Base-by-base conservation (phyloP, 805 yeast genomes). In the Metschnikowia peoriensis region DNA sequence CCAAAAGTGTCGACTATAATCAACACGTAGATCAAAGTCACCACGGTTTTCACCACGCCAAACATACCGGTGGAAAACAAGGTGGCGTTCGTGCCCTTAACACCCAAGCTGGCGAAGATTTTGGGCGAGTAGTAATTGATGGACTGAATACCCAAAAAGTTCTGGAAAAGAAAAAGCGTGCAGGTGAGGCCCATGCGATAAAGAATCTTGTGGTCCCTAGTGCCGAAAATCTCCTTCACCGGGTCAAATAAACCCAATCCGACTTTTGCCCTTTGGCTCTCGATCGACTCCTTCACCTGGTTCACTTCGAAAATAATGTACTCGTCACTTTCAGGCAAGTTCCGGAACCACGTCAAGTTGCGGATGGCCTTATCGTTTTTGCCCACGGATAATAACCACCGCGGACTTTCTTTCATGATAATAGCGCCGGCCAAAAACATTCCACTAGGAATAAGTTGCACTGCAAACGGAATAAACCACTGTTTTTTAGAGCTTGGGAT, bases 401-500 rank as follows among this genome's bases (percentile, higher is more conserved):
- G 48, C 10, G 74, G 75, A 11, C 70, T 64, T 52, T 71, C 76
- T 46, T 59, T 63, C 71, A 70, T 69, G 47, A 67, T 47, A 7
- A 69, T 29, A 28, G 67, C 60, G 4, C 75, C 75, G 12, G 64
- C 46, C 44, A 71, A 59, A 47, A 70, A 71, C 58, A 71, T 49
- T 2, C 68, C 75, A 47, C 70, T 62, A 15, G 75, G 75, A 44
- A 71, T 69, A 22, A 71, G 57, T 58, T 71, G 76, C 22, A 71
- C 57, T 3, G 75, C 76, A 60, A 71, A 71, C 4, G 76, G 76
- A 49, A 71, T 69, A 38, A 68, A 59, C 75, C 75, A 71, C 57
- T 71, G 76, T 46, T 61, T 63, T 42, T 61, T 66, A 16, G 63
- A 54, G 17, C 49, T 16, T 27, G 62, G 58, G 17, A 70, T 59